Evolutionary conservation across 192 early-diverging fungal genomes (phyloP).

Genomic region (Entomortierella parvispora): DNA sequence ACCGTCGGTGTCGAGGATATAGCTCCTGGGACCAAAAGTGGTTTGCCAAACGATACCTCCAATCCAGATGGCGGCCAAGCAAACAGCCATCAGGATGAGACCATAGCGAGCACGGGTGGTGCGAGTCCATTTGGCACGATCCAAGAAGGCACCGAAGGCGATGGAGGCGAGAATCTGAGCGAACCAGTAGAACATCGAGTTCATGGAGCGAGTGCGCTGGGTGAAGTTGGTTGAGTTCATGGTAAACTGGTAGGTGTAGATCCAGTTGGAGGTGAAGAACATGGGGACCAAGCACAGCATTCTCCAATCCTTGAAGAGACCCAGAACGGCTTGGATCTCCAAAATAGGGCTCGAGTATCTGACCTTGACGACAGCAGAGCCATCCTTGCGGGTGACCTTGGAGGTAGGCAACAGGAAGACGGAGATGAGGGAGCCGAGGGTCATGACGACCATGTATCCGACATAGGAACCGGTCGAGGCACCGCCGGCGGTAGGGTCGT

Average conservation of each 20-base stretch:
- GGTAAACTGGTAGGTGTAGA: slow-evolving; percentile 68
- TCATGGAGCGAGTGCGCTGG: slow-evolving; percentile 68
- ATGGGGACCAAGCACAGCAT: slow-evolving; percentile 69
- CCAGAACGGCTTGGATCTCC: slow-evolving; percentile 57
- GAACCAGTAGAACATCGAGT: slow-evolving; percentile 75
- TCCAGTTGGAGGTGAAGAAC: slow-evolving; percentile 74
- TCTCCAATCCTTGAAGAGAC: slow-evolving; percentile 65
- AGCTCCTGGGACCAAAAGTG: slow-evolving; percentile 43
- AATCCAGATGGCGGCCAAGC: slow-evolving; percentile 64
- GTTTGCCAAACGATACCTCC: slow-evolving; percentile 62
- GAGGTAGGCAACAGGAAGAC: slow-evolving; percentile 59
- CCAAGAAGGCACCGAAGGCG: slow-evolving; percentile 66
- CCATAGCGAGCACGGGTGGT: slow-evolving; percentile 66
- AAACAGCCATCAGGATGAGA: slow-evolving; percentile 52
- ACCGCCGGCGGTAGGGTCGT: slow-evolving; percentile 46
- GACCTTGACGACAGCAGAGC: slow-evolving; percentile 66
- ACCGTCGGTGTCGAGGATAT: not conserved
- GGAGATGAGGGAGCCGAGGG: slow-evolving; percentile 61
- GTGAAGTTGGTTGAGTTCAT: slow-evolving; percentile 68
- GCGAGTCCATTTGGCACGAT: slow-evolving; percentile 59
- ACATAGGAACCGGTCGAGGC: slow-evolving; percentile 75
- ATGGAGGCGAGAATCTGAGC: slow-evolving; percentile 72
- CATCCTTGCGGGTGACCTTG: slow-evolving; percentile 70
- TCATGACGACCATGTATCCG: slow-evolving; percentile 72
- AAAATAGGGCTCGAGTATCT: slow-evolving; percentile 67